Conservation (phyloP, 352 stramenopile genomes). For the Phytophthora macrochlamydospora region DNA sequence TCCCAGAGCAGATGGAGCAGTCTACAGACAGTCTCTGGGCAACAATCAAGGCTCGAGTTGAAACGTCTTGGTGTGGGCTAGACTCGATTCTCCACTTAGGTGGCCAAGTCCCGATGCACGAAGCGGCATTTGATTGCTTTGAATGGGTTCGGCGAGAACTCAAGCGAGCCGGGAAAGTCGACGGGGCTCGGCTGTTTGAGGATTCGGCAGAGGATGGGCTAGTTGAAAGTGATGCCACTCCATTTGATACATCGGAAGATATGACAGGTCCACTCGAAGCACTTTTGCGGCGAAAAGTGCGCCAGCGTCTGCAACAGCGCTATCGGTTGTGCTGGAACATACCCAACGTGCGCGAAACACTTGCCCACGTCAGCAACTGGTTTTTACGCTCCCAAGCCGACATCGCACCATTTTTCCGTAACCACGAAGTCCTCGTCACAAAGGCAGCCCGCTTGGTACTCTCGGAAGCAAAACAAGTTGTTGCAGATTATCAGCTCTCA, state of each 20-base stretch:
- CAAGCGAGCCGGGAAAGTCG: neutral
- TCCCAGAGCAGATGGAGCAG: conserved; percentile 65
- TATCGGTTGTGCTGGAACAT: conserved; percentile 74
- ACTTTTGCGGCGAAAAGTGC: conserved; percentile 40
- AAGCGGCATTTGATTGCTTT: conserved; percentile 67
- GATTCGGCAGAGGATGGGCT: neutral
- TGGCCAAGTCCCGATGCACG: conserved; percentile 76
- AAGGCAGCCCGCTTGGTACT: conserved; percentile 45
- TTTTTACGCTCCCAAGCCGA: conserved; percentile 65
- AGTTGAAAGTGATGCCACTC: neutral
- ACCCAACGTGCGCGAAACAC: conserved; percentile 60
- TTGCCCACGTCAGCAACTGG: conserved; percentile 70
- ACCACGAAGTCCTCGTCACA: conserved; percentile 33
- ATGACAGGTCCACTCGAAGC: conserved; percentile 6
- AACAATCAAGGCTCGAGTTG: conserved; percentile 48
- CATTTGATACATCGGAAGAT: neutral
- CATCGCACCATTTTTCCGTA: conserved; percentile 62
- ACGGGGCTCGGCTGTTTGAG: neutral
- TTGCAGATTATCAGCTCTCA: conserved; percentile 60
- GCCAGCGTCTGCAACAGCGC: conserved; percentile 73
- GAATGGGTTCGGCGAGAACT: conserved; percentile 57
- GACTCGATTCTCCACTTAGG: conserved; percentile 76
- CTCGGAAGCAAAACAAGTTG: conserved; percentile 52
- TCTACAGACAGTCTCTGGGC: conserved; percentile 63
- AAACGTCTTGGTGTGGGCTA: conserved; percentile 68